Evolutionary conservation across 2,329 filamentous ascomycete genomes (phyloP), one percentile per base, ranked within the genome.

Genomic region (Lachnellula hyalina): DNA sequence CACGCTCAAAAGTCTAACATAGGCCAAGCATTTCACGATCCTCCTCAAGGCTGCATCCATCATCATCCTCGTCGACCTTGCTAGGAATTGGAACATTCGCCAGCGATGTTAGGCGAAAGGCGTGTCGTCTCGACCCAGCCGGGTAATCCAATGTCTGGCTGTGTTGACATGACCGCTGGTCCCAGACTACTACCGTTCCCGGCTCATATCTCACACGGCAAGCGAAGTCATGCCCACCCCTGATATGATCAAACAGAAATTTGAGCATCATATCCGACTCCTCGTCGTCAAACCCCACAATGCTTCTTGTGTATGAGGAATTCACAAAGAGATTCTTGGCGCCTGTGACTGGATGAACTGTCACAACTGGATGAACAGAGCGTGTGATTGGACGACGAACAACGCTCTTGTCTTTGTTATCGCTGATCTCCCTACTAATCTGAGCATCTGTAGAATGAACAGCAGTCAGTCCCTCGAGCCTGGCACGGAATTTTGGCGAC

Each of bases 241-340:
- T 84, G 52, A 89, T 82, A 65, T 90, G 86, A 65, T 58, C 80
- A 67, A 84, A 89, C 17, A 90, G 72, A 74, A 90, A 90, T 63
- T 88, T 87, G 52, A 90, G 76, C 7, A 90, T 73, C 47, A 78
- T 78, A 60, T 93, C 89, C 0, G 85, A 89, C 68, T 95, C 90
- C 67, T 94, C 90, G 66, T 89, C 89, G 73, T 94, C 94, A 66
- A 86, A 80, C 12, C 89, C 89, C 1, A 91, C 80, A 52, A 95
- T 92, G 28, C 85, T 77, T 40, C 88, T 84, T 4, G 88, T 92
- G 73, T 93, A 84, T 86, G 54, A 87, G 1, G 86, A 85, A 68
- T 93, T 94, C 23, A 94, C 80, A 60, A 81, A 94, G 2, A 94
- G 74, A 0, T 87, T 85, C 75, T 93, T 94, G 70, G 92, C 86